Conservation (phyloP, 2,329 filamentous ascomycete genomes). For the Delphinella strobiligena region DNA sequence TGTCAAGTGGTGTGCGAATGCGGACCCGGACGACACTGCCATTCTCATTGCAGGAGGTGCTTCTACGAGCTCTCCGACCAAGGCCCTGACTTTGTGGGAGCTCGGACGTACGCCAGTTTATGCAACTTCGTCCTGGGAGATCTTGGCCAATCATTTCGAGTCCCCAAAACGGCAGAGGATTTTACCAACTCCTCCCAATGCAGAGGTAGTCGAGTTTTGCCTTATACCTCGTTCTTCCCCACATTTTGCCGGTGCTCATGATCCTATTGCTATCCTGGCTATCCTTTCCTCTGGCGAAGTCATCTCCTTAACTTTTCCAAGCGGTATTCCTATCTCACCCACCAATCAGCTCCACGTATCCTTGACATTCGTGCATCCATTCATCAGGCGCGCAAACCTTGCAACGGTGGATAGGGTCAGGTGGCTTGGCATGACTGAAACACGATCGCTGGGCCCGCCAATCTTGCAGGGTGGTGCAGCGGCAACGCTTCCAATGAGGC, state of each 20-base stretch:
- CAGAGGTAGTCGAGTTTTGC: slow-evolving; percentile 68
- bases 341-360: slow-evolving; percentile 88
- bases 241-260: slow-evolving; percentile 76
- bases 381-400: slow-evolving; percentile 62
- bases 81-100: slow-evolving; percentile 80
- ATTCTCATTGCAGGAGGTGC: slow-evolving; percentile 77
- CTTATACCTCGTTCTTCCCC: slow-evolving; percentile 72
- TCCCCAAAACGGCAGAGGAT: slow-evolving; percentile 59
- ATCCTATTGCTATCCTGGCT: slow-evolving; percentile 75
- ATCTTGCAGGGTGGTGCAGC: slow-evolving; percentile 71
- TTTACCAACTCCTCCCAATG: slow-evolving; percentile 64
- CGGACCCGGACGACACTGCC: slow-evolving; percentile 85
- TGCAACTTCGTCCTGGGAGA: slow-evolving; percentile 80
- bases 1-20: slow-evolving; percentile 87
- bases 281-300: slow-evolving; percentile 79
- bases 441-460: slow-evolving; percentile 62
- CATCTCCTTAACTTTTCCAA: slow-evolving; percentile 82
- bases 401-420: slow-evolving; percentile 62
- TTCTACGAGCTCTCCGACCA: slow-evolving; percentile 51
- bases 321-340: slow-evolving; percentile 77
- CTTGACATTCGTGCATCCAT: slow-evolving; percentile 80
- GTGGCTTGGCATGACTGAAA: slow-evolving; percentile 89
- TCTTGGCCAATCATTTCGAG: slow-evolving; percentile 65
- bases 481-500: slow-evolving; percentile 54
- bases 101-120: slow-evolving; percentile 82